Percentiles rank a stretch among this genome's conserved stretches.
Conservation (phyloP, 306 rosid species). For the Aeschynomene evenia region DNA sequence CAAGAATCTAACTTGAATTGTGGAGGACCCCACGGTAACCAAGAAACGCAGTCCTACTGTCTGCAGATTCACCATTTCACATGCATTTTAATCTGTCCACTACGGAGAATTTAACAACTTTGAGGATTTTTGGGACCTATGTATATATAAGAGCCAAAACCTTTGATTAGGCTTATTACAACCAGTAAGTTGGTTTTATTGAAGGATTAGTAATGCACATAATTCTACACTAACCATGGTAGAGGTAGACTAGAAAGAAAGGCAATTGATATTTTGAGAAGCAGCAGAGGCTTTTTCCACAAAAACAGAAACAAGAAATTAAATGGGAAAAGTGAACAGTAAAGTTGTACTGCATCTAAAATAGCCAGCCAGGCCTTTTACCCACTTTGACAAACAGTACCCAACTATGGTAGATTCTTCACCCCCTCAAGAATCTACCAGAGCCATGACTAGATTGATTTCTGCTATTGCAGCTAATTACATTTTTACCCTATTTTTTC, state of each 20-base stretch:
- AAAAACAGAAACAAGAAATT: constrained; percentile 13
- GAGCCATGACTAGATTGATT: constrained; percentile 36
- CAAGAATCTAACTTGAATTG: constrained; percentile 49
- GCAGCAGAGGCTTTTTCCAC: constrained; percentile 11
- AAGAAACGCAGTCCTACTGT: constrained; percentile 16
- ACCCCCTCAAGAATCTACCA: constrained; percentile 32
- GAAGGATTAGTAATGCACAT: no score
- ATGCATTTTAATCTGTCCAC: constrained; percentile 15
- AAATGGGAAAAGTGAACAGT: constrained; percentile 12
- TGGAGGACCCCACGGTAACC: constrained; percentile 33
- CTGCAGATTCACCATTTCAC: constrained; percentile 31
- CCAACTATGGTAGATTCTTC: constrained; percentile 35
- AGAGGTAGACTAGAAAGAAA: no score
- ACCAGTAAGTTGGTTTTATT: background rate
- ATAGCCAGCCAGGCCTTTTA: constrained; percentile 28
- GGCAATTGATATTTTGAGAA: constrained; percentile 21
- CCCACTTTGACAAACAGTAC: constrained; percentile 20
- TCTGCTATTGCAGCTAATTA: constrained; percentile 15
- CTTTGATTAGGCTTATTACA: background rate
- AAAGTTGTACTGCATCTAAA: constrained; percentile 30
- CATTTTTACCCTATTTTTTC: constrained; percentile 20
- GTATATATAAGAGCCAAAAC: no score
- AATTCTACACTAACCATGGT: background rate
- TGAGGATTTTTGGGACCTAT: constrained; percentile 3
- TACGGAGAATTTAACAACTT: background rate